Base-by-base conservation (phyloP, 1,284 basidiomycete genomes). In the Cutaneotrichosporon sp. region DNA sequence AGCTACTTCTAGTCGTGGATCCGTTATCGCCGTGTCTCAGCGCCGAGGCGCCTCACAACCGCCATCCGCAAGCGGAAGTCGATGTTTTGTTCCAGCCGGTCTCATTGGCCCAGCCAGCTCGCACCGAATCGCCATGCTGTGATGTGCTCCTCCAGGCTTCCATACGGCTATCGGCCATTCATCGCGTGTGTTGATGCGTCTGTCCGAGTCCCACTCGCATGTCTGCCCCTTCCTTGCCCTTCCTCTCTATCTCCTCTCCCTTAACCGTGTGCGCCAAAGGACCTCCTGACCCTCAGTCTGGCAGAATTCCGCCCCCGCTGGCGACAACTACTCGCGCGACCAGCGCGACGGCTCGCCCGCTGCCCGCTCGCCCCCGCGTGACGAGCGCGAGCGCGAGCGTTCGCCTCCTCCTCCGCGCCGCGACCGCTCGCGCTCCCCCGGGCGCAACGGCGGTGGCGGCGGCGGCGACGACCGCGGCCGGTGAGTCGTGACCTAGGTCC, bases 271-370 rank as follows among this genome's bases (percentile, higher is more conserved):
- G n/a, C n/a, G n/a, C 17, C 43, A 37, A 24, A 37, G 37, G 27
- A 32, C 51, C 57, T 43, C 53, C 58, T 52, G 45, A 61, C 53
- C 43, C 55, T 46, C 59, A 73, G 71, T 70, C 45, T 73, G 71
- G 71, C 66, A 70, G 57, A 64, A 66, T 60, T 61, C 61, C 39
- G 55, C 54, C 31, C 55, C 62, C 27, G 51, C 43, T 32, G 38
- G 27, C 48, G 60, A 64, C 39, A 59, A 59, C 39, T 59, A 59
- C 53, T 39, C 55, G 41, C 48, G 57, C 51, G 51, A 47, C 34
- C 29, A 43, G 22, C 57, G 57, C 32, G 52, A 54, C 37, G 25
- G 38, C 29, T 66, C 66, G 33, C 65, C 65, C 26, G 27, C 29
- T 12, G 45, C 32, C 16, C 25, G 34, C 10, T 47, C 46, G 24